Evolutionary conservation across 257 asterid species (phyloP), one percentile per base, ranked within the genome.

Genomic region (Primulina huaijiensis): DNA sequence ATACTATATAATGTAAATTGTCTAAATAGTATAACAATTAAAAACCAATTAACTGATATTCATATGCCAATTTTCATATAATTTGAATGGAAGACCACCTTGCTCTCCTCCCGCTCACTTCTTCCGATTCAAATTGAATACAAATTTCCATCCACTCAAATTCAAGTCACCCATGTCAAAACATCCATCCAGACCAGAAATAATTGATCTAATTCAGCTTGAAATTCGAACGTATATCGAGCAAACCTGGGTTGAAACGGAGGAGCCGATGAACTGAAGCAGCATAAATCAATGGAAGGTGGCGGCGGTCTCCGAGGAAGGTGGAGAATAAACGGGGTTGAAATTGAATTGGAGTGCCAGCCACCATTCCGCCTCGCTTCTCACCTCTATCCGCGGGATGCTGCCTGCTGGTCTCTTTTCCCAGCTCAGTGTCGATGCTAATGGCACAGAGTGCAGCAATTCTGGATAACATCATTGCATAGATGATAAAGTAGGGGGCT

Each of bases 231-330:
- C 14, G 67, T 21, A 46, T 6, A 29, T 50, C 29, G 25, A 52
- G 30, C 52, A 67, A 69, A 93, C 97, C 96, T 84, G 86, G 80
- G 33, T 70, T 76, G 67, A 31, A 79, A 60, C 79, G 72, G 71
- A 91, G 77, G 69, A 84, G 82, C 3, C 73, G 83, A 64, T 75
- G 90, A 46, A 88, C 76, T n/a, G 89, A 66, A 55, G 61, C 29
- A 10, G 80, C 12, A 20, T 85, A 74, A 19, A 71, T 62, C 17
- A 87, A 74, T 14, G 80, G 88, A 72, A 81, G 68, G 77, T 82
- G 76, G 71, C 88, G 82, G 64, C 76, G 69, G 69, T 86, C 96
- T 14, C 96, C 89, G n/a, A 90, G 72, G 60, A 90, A 86, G 52
- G 78, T 60, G 65, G 92, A 85, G 68, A 87, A 65, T 37, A 89